These are phyloP conservation scores for Bjerkandera adusta DNA, from an alignment of 1,284 basidiomycete species.

Conservation along the genomic window DNA sequence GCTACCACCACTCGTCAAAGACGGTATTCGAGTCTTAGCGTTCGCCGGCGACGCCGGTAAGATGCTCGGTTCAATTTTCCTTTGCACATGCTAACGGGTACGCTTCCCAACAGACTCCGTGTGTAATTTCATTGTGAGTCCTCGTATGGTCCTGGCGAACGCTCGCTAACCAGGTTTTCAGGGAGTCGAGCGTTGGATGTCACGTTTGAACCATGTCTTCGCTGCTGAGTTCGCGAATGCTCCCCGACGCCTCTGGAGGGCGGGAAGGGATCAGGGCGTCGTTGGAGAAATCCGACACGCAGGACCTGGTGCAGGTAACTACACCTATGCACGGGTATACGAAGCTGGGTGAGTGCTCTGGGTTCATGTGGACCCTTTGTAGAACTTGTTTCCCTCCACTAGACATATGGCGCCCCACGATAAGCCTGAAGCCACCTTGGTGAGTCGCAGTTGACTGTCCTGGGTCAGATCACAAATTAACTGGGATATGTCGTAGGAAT, in stretches of 20 bases:
- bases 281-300: conserved; percentile 38
- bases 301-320: conserved; percentile 43
- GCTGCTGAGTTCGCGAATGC: conserved; percentile 59
- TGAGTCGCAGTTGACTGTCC: conserved; percentile 14
- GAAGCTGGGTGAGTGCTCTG: conserved; percentile 41
- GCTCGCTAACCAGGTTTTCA: conserved; percentile 23
- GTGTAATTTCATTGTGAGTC: conserved; percentile 70
- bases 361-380: neutral
- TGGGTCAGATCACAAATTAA: neutral
- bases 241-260: conserved; percentile 42
- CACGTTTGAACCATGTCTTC: conserved; percentile 62
- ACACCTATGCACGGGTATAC: conserved; percentile 46
- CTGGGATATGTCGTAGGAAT: conserved; percentile 9
- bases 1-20: conserved; percentile 76
- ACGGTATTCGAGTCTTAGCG: conserved; percentile 75
- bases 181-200: conserved; percentile 77
- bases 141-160: conserved; percentile 19
- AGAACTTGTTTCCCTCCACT: conserved; percentile 15
- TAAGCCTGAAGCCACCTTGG: conserved; percentile 69
- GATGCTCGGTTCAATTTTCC: conserved; percentile 3
- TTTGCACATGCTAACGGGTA: neutral
- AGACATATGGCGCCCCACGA: conserved; percentile 85
- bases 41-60: conserved; percentile 76
- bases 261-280: conserved; percentile 29
- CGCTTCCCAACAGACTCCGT: conserved; percentile 58